Evolutionary conservation across 139 green algal genomes (phyloP), one percentile per base, ranked within the genome.

Genomic region (Edaphochlamys debaryana): DNA sequence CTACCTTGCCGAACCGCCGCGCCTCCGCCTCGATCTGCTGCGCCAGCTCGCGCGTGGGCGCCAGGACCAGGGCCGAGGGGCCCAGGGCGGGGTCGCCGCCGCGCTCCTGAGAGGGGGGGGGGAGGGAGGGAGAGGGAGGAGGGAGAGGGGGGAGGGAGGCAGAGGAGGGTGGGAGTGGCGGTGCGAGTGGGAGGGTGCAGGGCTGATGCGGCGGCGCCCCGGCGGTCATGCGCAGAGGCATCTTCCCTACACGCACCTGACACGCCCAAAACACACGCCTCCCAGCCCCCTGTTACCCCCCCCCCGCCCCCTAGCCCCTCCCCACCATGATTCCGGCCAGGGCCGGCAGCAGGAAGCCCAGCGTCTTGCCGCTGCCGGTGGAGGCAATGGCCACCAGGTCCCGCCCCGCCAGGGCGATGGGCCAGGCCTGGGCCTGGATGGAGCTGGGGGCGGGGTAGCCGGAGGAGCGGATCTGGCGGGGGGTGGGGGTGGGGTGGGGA

Each of bases 21-120:
- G 83, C 72, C 67, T 85, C 78, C 34, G 75, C 74, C 41, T 76
- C 36, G 22, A 86, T 74, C 54, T 98, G 95, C 68, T 92, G 86
- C 27, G 92, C 95, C n/a, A 97, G 89, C 94, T 98, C 95, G 19
- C 95, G 91, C 17, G 95, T 98, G 56, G 95, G 95, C 25, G 94
- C 95, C 69, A 97, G 86, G 50, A 97, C 91, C 50, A 95, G 87
- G 52, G 91, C 85, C 22, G 74, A 92, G 3, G 88, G 92, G n/a
- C 64, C 30, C 67, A 58, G 63, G 11, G 77, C 85, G 30, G 82
- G 38, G 54, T 79, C 63, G 60, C 56, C 27, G 79, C 41, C 64
- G 64, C 64, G 63, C 0, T 38, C 45, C 77, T 83, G 56, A 23
- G 36, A 13, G 32, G 0, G 0, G 2, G 15, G 45, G 45, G 9